These are phyloP conservation scores for Pseudogymnoascus sp. DNA, from an alignment of 2,329 filamentous ascomycete species.

Conservation along the genomic window DNA sequence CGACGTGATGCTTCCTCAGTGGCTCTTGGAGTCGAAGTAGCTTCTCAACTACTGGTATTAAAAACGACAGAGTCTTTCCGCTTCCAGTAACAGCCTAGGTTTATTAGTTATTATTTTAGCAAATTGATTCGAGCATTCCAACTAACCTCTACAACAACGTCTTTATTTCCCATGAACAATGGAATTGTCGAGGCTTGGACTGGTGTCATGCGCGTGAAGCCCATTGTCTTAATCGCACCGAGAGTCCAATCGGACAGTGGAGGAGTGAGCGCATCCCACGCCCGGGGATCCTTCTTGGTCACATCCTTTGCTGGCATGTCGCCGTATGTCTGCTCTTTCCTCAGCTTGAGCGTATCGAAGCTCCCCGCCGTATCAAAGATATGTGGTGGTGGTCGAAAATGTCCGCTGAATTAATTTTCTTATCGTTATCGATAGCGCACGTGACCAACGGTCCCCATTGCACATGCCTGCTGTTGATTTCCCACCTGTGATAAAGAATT, in stretches of 20 bases:
- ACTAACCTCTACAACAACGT: constrained; percentile 76
- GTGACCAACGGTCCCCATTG: not conserved
- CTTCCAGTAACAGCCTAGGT: constrained; percentile 75
- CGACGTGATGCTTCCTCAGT: constrained; percentile 82
- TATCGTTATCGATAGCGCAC: constrained; percentile 9
- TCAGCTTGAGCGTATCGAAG: not conserved
- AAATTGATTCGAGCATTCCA: not conserved
- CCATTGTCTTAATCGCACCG: constrained; percentile 76
- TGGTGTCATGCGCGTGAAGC: constrained; percentile 81
- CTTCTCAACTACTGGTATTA: constrained; percentile 77
- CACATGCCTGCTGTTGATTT: not conserved
- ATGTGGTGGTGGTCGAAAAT: constrained; percentile 8
- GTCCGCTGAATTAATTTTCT: constrained; percentile 8
- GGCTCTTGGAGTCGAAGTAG: constrained; percentile 74
- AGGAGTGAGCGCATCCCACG: constrained; percentile 65
- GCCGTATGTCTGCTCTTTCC: not conserved
- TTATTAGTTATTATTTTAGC: constrained; percentile 12
- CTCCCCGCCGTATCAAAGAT: constrained; percentile 8
- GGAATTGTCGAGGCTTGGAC: constrained; percentile 92
- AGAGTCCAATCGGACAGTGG: constrained; percentile 76
- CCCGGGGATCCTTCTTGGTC: constrained; percentile 42
- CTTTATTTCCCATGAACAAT: constrained; percentile 81
- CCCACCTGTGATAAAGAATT: not conserved
- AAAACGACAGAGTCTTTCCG: constrained; percentile 81
- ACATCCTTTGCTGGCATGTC: constrained; percentile 7